Base-by-base conservation (phyloP, 2,329 filamentous ascomycete genomes). In the Paracoccidioides brasiliensis region DNA sequence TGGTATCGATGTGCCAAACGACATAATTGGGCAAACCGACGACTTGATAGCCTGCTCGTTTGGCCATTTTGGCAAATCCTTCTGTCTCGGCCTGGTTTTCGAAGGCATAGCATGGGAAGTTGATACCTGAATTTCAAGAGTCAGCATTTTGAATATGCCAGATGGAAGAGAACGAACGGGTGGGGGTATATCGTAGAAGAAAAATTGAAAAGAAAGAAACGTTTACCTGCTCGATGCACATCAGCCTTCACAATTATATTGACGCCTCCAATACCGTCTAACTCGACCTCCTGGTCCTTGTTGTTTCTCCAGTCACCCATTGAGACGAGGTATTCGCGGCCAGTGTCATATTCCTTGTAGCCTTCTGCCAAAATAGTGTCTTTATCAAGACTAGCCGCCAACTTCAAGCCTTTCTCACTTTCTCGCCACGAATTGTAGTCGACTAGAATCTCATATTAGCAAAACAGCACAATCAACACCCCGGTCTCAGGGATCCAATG, bases 351-450 rank as follows among this genome's bases (percentile, higher is more conserved):
- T 69, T 98, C 83, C 70, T 89, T 89, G 76, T 98, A 98, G 49
- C 91, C 93, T 79, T 98, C 93, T 30, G 88, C 93, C 35, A 98
- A 78, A 57, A 98, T 79, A 28, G 87, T 78, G 64, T 96, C 83
- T 67, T 89, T 90, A 62, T 86, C 80, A 22, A 97, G 78, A 54
- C 76, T 81, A 5, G 79, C 75, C n/a, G 85, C 78, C 54, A 97
- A 79, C 65, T 84, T 86, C 57, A 85, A 81, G 50, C 81, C 90
- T 71, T 91, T 86, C 53, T 90, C 85, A 8, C 91, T 91, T 74
- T 98, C 93, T 64, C 95, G 81, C 93, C 93, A 98, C 1, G 93
- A 97, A 73, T 98, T 98, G 76, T 98, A 98, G 70, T 98, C 93
- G 68, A 97, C 88, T 93, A 58, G 41, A 14, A 37, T 37, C 8